A percentile compares a stretch with the other conserved stretches of the same genome.
phyloP scores from a whole-genome alignment of 768 basidiomycete genomes.

The Xerocomus spinulosus region DNA sequence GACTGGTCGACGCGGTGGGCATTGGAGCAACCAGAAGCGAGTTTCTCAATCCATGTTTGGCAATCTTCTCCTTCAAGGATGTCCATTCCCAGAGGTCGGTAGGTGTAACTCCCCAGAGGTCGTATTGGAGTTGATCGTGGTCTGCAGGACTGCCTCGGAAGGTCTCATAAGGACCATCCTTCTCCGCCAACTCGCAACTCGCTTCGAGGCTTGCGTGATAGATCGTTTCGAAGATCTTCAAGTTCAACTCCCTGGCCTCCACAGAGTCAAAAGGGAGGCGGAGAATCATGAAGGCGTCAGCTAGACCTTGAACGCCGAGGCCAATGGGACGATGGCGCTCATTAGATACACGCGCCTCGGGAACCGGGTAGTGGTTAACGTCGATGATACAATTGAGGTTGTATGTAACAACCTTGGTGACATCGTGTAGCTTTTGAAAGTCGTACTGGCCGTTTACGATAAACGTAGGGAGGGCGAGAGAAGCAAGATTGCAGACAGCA shows the following conservation, averaged over 20 bases:
- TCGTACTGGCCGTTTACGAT: constrained; percentile 80
- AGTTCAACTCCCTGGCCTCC: constrained; percentile 82
- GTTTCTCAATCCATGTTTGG: constrained; percentile 77
- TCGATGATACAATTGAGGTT: constrained; percentile 96
- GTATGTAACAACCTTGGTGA: constrained; percentile 85
- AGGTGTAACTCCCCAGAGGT: constrained; percentile 92
- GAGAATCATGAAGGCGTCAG: constrained; percentile 96
- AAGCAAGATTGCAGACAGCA: constrained; percentile 98
- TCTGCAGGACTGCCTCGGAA: constrained; percentile 90
- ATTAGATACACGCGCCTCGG: constrained; percentile 89
- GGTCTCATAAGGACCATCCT: constrained; percentile 80
- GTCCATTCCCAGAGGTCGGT: constrained; percentile 94
- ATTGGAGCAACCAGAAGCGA: constrained; percentile 92
- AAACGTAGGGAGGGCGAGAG: constrained; percentile 90
- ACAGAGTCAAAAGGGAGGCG: constrained; percentile 93
- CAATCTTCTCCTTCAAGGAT: constrained; percentile 80
- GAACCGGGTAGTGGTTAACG: constrained; percentile 91
- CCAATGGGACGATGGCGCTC: constrained; percentile 97
- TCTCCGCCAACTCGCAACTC: constrained; percentile 79
- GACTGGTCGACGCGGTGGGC: constrained; percentile 98
- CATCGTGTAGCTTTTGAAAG: constrained; percentile 93
- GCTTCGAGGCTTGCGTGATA: constrained; percentile 94
- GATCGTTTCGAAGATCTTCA: constrained; percentile 98
- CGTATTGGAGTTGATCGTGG: constrained; percentile 86
- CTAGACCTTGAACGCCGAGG: constrained; percentile 95